Base-by-base conservation (phyloP, 2,329 filamentous ascomycete species). In the Pseudocercospora ulei region DNA sequence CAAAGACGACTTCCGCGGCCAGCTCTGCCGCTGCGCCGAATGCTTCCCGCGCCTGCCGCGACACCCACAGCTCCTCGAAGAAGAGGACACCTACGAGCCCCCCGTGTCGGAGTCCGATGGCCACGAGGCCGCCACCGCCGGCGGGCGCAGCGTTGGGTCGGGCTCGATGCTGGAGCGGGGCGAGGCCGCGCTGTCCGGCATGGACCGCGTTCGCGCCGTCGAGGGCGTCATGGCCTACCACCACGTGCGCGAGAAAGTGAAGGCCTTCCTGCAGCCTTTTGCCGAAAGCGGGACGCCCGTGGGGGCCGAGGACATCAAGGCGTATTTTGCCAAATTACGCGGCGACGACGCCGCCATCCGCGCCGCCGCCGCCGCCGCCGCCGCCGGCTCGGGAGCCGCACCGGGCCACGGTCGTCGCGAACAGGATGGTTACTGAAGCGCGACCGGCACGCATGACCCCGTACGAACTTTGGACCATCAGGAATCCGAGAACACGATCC, bases 211-310 rank as follows among this genome's bases (percentile, higher is more conserved):
- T 5, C 73, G 80, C 8, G 90, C 90, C 3, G 94, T 98, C 39
- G 60, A 98, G 61, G 90, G 90, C 9, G 88, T 93, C 29, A 95
- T 96, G 86, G 88, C 87, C 0, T 98, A 96, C 64, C 95, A 96
- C 55, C 82, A 93, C 55, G 72, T 98, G 44, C 90, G 92, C 57
- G 87, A 96, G 56, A 87, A 88, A 58, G 76, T 98, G n/a, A 94
- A 88, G 68, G 79, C 80, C 0, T 96, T 98, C 60, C 76, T 98
- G 55, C 78, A 87, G 63, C 82, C 92, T 27, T 98, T 94, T 59
- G 90, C 90, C 0, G 85, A 95, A 58, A 92, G 80, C 47, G 88
- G 88, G 1, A 69, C 82, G 61, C 78, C 83, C 0, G 87, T 98
- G 13, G 80, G 85, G 1, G 88, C 88, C 1, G 90, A 98, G 57